Base-by-base conservation (phyloP, 75 land plant genomes). In the Sequoia sempervirens region DNA sequence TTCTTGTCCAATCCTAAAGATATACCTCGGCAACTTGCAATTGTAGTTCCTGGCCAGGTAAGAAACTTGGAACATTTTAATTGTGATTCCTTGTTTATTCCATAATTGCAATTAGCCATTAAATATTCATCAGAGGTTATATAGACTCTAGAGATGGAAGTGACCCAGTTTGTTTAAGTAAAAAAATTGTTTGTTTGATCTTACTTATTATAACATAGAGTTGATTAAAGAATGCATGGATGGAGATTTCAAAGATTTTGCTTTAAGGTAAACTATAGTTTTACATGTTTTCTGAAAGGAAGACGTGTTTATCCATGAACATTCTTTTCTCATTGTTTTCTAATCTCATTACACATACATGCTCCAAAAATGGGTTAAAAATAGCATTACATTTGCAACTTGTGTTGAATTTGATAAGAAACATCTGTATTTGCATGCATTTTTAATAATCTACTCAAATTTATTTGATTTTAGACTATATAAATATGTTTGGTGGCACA, bases 21-120 rank as follows among this genome's bases (percentile, higher is more conserved):
- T 50, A 92, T 97, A 80, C 99, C 99, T 73, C 53, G 85, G 32
- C 89, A 74, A 81, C 93, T 97, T 28, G 99, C 96, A 79, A 89
- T 92, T 84, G 92, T 89, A 40, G 96, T 97, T 64, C 96, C 99
- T 30, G 92, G 92, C 61, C 98, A 97, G 91, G 99, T 97, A 83
- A 87, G 89, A 38, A 20, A 32, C 50, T 34, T 14, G 11, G 37
- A 40, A 38, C 38, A 17, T 18, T 38, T 75, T 40, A 18, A 38
- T 40, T 40, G 20, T 75, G 1, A 75, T 41, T 38, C 26, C 45
- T 75, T 23, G 20, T 8, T 40, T 23, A 38, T 40, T 20, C 10
- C 78, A 75, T 75, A 38, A 38, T 18, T 75, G 10, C 23, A 45
- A 18, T 18, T 38, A 20, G 40, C 43, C 6, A 38, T 75, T 17